Evolutionary conservation across 345 rosid genomes (phyloP), one percentile per base, ranked within the genome.

Genomic region (Syzygium aromaticum): DNA sequence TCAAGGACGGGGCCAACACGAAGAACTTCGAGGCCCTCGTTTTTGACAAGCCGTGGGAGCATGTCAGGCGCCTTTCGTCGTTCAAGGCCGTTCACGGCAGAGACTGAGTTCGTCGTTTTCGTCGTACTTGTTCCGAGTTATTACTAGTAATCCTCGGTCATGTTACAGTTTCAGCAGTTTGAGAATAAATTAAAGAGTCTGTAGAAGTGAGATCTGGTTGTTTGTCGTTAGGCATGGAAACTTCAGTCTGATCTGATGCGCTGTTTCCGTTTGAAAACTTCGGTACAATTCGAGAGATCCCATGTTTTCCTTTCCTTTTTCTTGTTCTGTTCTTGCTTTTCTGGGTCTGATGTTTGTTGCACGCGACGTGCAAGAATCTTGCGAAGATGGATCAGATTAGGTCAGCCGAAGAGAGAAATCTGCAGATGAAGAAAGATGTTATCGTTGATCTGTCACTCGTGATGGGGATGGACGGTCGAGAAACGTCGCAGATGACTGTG

Each of bases 41-140:
- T 28, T 94, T 92, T 93, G 97, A 95, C 86, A 89, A 87, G 57
- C 52, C 92, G 0, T 93, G 96, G 95, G 19, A 49, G 78, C 87
- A 90, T 6, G 87, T 11, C 80, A 38, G 80, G 80, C 80, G 80
- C 10, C 80, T 73, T 27, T 73, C 49, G 49, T 73, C 80, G 80
- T 38, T 73, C 77, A 92, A 38, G 80, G 46, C 49, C 27, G 80
- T 73, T 9, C 43, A 73, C 25, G 49, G 49, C 80, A 4, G 5
- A 13, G 49, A 6, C 5, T 73, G 80, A 73, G 49, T 14, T 38
- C 1, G 49, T 38, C 80, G 80, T 38, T 64, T 53, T 73, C 49
- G 80, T 22, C 80, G 49, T 73, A 38, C 80, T 38, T 4, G 7
- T 19, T 25, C 43, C 6, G 46, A 43, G 21, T 10, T 38, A 73